Base-by-base conservation (phyloP, 2,329 filamentous ascomycete species). In the Pezizomycotina sp. region DNA sequence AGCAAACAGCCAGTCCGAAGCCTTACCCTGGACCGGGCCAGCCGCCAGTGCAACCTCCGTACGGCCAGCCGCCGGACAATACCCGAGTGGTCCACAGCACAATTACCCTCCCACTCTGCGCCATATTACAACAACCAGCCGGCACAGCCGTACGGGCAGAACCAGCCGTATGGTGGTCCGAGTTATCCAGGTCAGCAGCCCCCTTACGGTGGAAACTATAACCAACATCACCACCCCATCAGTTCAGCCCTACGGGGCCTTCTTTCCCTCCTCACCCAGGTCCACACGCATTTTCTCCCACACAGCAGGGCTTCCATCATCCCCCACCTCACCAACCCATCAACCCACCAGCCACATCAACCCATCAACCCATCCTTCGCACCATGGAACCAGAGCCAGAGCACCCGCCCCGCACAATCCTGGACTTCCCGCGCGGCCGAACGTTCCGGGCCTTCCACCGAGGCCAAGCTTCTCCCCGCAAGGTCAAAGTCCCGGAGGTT, bases 381-480 rank as follows among this genome's bases (percentile, higher is more conserved):
- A 34, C 18, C 36, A 46, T 20, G 36, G 33, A 20, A 31, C 43
- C 10, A 47, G 47, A 28, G 56, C 10, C 53, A 51, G 16, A 58
- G 52, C 31, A 48, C 54, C 5, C 50, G 13, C 58, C 58, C 6
- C 53, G 53, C 28, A 62, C 43, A 62, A 60, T 6, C 61, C 62
- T 28, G 59, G 60, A 18, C 60, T 63, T 28, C 60, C 63, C 9
- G 60, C 60, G 30, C 60, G 66, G 46, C 64, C 67, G 34, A 64
- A 62, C 39, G 68, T 64, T 50, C 55, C 68, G 14, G 66, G 69
- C 37, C 61, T 76, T 27, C 71, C 71, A 3, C 68, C 72, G 46
- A 62, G 71, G 34, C 71, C 71, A 10, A 60, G 63, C 7, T 70
- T 74, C 50, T 63, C 61, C 42, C 63, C 64, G 10, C 64, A 66